A percentile compares a stretch with the other conserved stretches of the same genome.
phyloP scores from a whole-genome alignment of 225 moss, liverwort and hornwort genomes.

The Physcomitrellopsis africana region DNA sequence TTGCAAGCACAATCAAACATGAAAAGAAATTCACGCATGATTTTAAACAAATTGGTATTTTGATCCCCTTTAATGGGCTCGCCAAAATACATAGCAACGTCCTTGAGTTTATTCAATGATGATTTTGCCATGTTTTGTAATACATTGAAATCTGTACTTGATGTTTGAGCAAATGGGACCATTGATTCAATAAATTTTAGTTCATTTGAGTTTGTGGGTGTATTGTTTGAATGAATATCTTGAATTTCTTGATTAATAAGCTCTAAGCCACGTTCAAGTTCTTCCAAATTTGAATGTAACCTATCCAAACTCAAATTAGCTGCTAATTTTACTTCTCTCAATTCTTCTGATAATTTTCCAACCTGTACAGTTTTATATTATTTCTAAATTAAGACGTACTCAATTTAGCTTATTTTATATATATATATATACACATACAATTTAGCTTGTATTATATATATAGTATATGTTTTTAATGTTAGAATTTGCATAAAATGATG shows the following conservation, averaged over 20 bases:
- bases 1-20: conserved; percentile 87
- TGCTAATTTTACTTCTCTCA: conserved; percentile 72
- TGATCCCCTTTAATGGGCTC: conserved; percentile 66
- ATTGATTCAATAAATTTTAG: conserved; percentile 43
- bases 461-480: too few relatives aligned
- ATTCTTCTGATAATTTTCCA: conserved; percentile 65
- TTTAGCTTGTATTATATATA: too few relatives aligned
- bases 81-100: conserved; percentile 78
- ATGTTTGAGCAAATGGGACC: conserved; percentile 55
- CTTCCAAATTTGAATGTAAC: conserved; percentile 61
- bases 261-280: conserved; percentile 65
- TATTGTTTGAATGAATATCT: not conserved
- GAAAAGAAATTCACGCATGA: conserved; percentile 79
- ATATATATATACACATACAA: too few relatives aligned
- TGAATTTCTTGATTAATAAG: conserved; percentile 56
- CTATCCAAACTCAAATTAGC: conserved; percentile 85
- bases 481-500: too few relatives aligned
- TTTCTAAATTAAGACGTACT: too few relatives aligned
- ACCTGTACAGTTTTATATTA: conserved; percentile 29
- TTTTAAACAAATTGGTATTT: conserved; percentile 71
- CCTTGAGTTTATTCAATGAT: conserved; percentile 60
- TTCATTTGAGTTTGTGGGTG: conserved; percentile 2
- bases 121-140: conserved; percentile 39
- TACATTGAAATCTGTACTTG: conserved; percentile 41
- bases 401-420: too few relatives aligned